Evolutionary conservation across 2,329 filamentous ascomycete species (phyloP), one percentile per base, ranked within the genome.

Genomic region (Talaromyces verruculosus): DNA sequence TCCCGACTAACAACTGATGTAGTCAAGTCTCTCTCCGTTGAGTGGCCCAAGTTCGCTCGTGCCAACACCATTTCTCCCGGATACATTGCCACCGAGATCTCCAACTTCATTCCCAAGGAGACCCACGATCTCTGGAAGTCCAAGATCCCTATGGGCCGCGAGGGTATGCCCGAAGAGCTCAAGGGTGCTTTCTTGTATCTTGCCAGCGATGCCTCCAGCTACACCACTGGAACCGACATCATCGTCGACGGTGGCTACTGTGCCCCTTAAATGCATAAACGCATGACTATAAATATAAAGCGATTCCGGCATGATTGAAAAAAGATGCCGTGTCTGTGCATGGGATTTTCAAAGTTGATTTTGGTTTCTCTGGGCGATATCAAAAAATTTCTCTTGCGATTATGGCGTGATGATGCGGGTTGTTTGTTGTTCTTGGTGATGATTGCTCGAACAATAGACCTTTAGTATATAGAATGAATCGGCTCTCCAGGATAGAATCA

Each of bases 71-170:
- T 93, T 43, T 91, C 88, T 2, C 91, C 91, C 0, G 90, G 91
- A 22, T 93, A 92, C 75, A 91, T 93, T 70, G 84, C 85, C 64
- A 93, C 90, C 0, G 90, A 91, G 68, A 88, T 93, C 70, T 87
- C 87, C 13, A 80, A 83, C 70, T 92, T 91, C 73, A 83, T 87
- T 10, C 81, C 86, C 0, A 73, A 82, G 8, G 89, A 91, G 71
- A 89, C 86, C 3, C 91, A 91, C 84, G 82, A 85, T 53, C 83
- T 90, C 66, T 93, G 91, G 89, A 88, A 87, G 75, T 87, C 88
- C 73, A 93, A 91, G 84, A 93, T 89, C 47, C 91, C 91, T 10
- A 90, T 95, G 88, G 90, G 87, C 80, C 75, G 92, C 69, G 89
- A 93, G 74, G 92, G 89, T 10, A 83, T 88, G 69, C 82, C 87